Evolutionary conservation across 2,329 filamentous ascomycete genomes (phyloP), one percentile per base, ranked within the genome.

Genomic region (Colletotrichum sp.): DNA sequence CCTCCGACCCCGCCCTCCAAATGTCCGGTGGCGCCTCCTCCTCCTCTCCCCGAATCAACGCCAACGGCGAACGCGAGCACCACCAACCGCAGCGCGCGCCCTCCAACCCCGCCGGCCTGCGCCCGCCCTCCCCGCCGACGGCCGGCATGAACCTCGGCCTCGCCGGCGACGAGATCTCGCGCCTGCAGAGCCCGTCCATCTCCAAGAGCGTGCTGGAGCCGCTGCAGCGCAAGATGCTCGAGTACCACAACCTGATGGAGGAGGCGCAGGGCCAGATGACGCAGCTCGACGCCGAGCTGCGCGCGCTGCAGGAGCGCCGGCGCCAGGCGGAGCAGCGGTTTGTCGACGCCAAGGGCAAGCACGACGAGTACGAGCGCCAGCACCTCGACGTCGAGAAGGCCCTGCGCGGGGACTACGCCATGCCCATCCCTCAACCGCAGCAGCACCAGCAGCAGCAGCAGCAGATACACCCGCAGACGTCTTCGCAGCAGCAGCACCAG

Each of bases 161-260:
- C 78, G 79, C 66, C 77, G 80, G 29, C 52, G 74, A 72, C 25
- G 70, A 79, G 61, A 86, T 88, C 80, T 82, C 82, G 77, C 86
- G 87, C n/a, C 82, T 88, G 72, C 84, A 87, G 77, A 87, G 85
- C 75, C 87, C 87, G 22, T 86, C 83, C 79, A 84, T 88, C 66
- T 79, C 83, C 69, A 83, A 86, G 76, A 86, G 82, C 78, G 87
- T 88, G 72, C 84, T 88, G 39, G 85, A 86, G 76, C 87, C 87
- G 7, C 85, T 88, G 1, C 85, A 87, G 75, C 82, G 83, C 68
- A 88, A 88, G 81, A 85, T 88, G 57, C 81, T 82, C 64, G 86
- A 88, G 82, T 88, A 88, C 80, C 81, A 84, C 16, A 80, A 78
- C 59, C 80, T 86, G 59, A 88, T 88, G 87, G 79, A 80, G 30